phyloP scores from a whole-genome alignment of 108 stramenopile species.

The Pelagomonas calceolata region DNA sequence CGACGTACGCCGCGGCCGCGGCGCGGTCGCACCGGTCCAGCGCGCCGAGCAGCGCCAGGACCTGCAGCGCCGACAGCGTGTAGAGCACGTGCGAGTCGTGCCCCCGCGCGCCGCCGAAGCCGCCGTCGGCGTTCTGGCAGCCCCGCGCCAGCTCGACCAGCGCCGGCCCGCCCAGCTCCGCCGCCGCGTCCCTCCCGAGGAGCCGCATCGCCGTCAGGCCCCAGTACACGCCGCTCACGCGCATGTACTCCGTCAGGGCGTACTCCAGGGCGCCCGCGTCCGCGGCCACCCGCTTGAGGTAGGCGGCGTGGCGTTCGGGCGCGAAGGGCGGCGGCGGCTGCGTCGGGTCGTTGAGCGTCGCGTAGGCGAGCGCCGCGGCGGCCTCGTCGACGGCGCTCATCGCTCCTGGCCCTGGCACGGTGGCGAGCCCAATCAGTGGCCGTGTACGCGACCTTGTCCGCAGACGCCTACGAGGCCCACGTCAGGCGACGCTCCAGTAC shows the following conservation, averaged over 20 bases:
- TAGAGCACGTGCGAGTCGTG: slow-evolving; percentile 94
- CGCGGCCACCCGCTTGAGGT: background rate
- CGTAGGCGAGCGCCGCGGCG: too few relatives aligned
- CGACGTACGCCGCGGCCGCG: slow-evolving; percentile 58
- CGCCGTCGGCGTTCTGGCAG: slow-evolving; percentile 70
- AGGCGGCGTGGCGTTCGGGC: background rate
- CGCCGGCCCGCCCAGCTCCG: slow-evolving; percentile 42
- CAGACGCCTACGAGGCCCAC: too few relatives aligned
- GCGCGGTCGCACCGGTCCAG: slow-evolving; percentile 27
- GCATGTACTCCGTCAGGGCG: slow-evolving; percentile 69
- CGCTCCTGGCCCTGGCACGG: too few relatives aligned
- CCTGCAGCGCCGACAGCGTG: slow-evolving; percentile 92
- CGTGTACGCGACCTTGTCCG: too few relatives aligned
- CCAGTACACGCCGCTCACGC: slow-evolving; percentile 96
- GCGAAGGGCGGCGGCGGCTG: background rate
- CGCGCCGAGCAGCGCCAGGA: slow-evolving; percentile 68
- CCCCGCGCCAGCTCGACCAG: slow-evolving; percentile 83
- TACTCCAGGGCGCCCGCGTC: background rate
- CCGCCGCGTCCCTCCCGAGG: slow-evolving; percentile 53
- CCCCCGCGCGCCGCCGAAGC: slow-evolving; percentile 84
- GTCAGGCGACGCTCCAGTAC: too few relatives aligned
- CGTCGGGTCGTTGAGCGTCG: too few relatives aligned
- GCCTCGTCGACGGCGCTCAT: too few relatives aligned
- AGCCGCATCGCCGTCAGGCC: slow-evolving; percentile 76
- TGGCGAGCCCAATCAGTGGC: too few relatives aligned